These are phyloP conservation scores for Epichloe uncinata DNA, from an alignment of 2,329 filamentous ascomycete genomes.

Conservation along the genomic window DNA sequence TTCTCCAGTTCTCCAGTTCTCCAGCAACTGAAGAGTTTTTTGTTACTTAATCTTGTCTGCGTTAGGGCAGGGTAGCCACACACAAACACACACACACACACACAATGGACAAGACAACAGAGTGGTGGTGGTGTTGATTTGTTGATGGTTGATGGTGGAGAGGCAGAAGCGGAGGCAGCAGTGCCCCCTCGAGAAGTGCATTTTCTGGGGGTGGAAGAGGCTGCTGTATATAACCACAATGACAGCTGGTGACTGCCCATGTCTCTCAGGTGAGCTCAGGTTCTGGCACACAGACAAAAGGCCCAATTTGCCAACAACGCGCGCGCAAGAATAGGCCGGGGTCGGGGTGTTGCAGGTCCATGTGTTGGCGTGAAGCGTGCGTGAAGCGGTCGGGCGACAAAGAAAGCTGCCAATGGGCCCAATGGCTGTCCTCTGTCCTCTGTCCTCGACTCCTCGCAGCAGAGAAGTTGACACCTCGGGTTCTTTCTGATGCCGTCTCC, in stretches of 20 bases:
- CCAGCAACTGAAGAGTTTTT: background rate
- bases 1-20: background rate
- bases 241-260: background rate
- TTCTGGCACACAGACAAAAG: background rate
- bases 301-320: background rate
- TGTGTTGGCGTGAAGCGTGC: constrained; percentile 4
- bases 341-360: constrained; percentile 2
- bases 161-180: background rate
- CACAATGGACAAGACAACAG: background rate
- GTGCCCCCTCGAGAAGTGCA: background rate
- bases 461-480: background rate
- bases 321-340: background rate
- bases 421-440: no score
- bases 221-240: background rate
- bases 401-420: background rate
- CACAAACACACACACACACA: background rate
- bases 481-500: background rate
- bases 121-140: background rate
- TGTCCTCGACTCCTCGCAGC: background rate
- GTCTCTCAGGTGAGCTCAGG: no score
- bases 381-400: constrained; percentile 3
- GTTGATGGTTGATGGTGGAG: background rate
- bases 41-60: background rate
- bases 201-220: background rate
- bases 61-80: background rate